Conservation (phyloP, 139 green algal species). For the Chlamydomonas eustigma region DNA sequence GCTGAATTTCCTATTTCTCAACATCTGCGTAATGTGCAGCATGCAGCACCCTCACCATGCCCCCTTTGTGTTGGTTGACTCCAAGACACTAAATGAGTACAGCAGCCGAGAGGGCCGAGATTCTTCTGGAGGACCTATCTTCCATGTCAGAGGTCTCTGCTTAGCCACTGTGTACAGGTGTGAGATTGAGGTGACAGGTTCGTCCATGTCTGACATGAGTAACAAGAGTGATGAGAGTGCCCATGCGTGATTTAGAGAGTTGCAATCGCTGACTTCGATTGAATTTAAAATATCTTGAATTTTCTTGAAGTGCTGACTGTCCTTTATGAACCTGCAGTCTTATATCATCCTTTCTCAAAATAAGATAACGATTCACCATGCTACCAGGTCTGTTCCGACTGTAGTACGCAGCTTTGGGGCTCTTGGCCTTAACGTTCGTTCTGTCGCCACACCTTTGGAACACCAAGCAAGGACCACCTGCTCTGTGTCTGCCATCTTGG, state of each 20-base stretch:
- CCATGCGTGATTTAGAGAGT: no score
- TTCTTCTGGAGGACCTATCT: slow-evolving; percentile 42
- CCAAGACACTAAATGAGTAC: slow-evolving; percentile 59
- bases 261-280: no score
- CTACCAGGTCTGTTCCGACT: slow-evolving; percentile 49
- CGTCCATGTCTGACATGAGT: no score
- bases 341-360: no score
- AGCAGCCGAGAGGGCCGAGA: slow-evolving; percentile 38
- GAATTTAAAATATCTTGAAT: no score
- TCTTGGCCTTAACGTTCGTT: background rate
- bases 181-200: slow-evolving; percentile 5
- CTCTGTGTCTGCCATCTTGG: slow-evolving; percentile 6
- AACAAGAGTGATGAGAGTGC: no score
- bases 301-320: no score
- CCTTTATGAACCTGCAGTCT: no score
- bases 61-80: slow-evolving; percentile 79
- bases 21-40: slow-evolving; percentile 49
- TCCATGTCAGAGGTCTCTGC: slow-evolving; percentile 75
- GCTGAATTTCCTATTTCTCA: slow-evolving; percentile 35
- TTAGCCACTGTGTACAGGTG: slow-evolving; percentile 65
- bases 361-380: no score
- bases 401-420: slow-evolving; percentile 22
- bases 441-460: background rate
- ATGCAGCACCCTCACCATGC: slow-evolving; percentile 49
- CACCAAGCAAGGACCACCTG: background rate